These are phyloP conservation scores for Sanghuangporus baumii DNA, from an alignment of 1,284 basidiomycete species.

Conservation along the genomic window DNA sequence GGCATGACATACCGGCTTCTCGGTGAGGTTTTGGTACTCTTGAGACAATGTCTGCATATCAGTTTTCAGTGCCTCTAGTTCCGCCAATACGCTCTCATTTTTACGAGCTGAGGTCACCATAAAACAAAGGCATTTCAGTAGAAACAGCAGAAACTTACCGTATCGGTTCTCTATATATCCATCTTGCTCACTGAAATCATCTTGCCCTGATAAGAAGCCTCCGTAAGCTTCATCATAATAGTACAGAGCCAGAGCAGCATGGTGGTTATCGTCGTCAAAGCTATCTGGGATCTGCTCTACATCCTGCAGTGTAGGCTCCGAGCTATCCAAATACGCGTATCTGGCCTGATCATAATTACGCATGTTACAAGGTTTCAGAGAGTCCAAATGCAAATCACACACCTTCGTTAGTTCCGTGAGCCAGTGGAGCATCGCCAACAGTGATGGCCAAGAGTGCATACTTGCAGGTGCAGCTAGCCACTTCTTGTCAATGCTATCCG, in stretches of 20 bases:
- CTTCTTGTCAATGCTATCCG: slow-evolving; percentile 69
- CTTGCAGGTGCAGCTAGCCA: slow-evolving; percentile 82
- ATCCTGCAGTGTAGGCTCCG: slow-evolving; percentile 62
- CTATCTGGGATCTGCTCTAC: slow-evolving; percentile 55
- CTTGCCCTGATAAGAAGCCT: slow-evolving; percentile 64
- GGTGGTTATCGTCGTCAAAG: slow-evolving; percentile 68
- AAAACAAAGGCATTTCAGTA: neutral
- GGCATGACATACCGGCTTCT: slow-evolving; percentile 43
- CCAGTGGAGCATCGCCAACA: slow-evolving; percentile 85
- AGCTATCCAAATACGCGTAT: slow-evolving; percentile 50
- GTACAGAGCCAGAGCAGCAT: slow-evolving; percentile 71
- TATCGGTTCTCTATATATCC: slow-evolving; percentile 68
- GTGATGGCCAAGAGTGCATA: slow-evolving; percentile 77
- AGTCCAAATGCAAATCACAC: slow-evolving; percentile 51
- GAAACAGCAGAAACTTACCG: slow-evolving; percentile 37
- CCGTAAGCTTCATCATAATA: slow-evolving; percentile 69
- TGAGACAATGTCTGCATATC: slow-evolving; percentile 39
- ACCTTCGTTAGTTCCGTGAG: slow-evolving; percentile 78
- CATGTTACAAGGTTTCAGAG: slow-evolving; percentile 65
- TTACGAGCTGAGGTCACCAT: slow-evolving; percentile 46
- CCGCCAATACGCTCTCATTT: slow-evolving; percentile 54
- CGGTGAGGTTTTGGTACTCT: slow-evolving; percentile 55
- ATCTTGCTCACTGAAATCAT: slow-evolving; percentile 69
- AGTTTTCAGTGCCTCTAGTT: slow-evolving; percentile 52
- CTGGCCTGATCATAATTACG: slow-evolving; percentile 28